These are phyloP conservation scores for Stromatinia cepivora DNA, from an alignment of 2,329 filamentous ascomycete species.

Conservation along the genomic window DNA sequence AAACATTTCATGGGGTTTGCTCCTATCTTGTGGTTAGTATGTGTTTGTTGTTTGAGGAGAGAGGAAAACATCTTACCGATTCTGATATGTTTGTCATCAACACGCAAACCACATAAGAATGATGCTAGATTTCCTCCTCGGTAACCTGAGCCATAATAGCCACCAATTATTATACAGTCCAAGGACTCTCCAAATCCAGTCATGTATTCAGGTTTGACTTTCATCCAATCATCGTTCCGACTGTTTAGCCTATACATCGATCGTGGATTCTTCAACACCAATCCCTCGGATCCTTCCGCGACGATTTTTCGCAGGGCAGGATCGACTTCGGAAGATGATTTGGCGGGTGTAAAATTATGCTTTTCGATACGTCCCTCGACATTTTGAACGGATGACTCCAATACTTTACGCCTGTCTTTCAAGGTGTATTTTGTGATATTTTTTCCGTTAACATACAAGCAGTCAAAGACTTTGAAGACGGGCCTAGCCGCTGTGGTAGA, in stretches of 20 bases:
- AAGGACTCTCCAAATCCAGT: slow-evolving; percentile 90
- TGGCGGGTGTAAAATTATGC: slow-evolving; percentile 69
- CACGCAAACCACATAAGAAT: slow-evolving; percentile 85
- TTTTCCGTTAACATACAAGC: slow-evolving; percentile 81
- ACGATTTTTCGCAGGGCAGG: slow-evolving; percentile 78
- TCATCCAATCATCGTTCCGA: slow-evolving; percentile 95
- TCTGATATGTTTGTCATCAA: slow-evolving; percentile 48
- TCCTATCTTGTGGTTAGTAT: slow-evolving; percentile 25
- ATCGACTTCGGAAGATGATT: slow-evolving; percentile 71
- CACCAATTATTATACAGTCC: slow-evolving; percentile 86
- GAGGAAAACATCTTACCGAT: background rate
- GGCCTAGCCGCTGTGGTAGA: slow-evolving; percentile 64
- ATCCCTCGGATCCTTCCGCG: slow-evolving; percentile 81
- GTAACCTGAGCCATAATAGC: slow-evolving; percentile 86
- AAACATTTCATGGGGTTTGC: slow-evolving; percentile 72
- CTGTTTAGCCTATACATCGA: slow-evolving; percentile 85
- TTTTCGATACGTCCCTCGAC: slow-evolving; percentile 80
- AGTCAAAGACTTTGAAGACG: slow-evolving; percentile 85
- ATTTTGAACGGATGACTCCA: slow-evolving; percentile 68
- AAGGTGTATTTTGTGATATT: slow-evolving; percentile 80
- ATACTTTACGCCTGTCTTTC: slow-evolving; percentile 72
- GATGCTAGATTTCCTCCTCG: slow-evolving; percentile 81
- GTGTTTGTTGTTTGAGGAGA: background rate
- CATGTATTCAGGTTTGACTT: slow-evolving; percentile 99
- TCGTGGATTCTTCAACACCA: slow-evolving; percentile 90